Evolutionary conservation across 768 basidiomycete genomes (phyloP), one percentile per base, ranked within the genome.

Genomic region (Hysterangium stoloniferum): DNA sequence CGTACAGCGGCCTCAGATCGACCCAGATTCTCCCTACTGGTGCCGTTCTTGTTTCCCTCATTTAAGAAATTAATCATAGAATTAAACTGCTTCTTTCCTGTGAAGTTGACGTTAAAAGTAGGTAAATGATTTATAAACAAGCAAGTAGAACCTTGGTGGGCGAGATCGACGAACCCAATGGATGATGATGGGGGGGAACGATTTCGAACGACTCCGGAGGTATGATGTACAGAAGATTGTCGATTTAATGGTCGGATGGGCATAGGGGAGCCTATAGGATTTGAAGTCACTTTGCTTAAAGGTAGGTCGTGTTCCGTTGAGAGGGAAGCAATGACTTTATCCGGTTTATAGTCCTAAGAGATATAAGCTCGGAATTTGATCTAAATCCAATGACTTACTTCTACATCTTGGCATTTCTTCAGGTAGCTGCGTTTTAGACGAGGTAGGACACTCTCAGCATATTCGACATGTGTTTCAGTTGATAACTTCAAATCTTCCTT

Each of bases 401-500:
- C 93, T 6, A 86, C 82, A 57, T 93, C 90, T 43, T 83, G 79
- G 61, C 87, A 90, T 65, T 89, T 93, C 69, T 83, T 89, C 20
- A 78, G 65, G 62, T 96, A 96, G 35, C 74, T 67, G 44, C 79
- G 73, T 69, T 90, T 93, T 46, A 94, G 67, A 58, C 80, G 84
- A 1, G 92, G 92, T 7, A 94, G 71, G n/a, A 75, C 70, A 48
- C 73, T 79, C 61, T 90, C 88, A 9, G 82, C 81, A 61, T 82
- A 92, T 28, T 95, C 92, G 28, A 77, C 76, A 64, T 95, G 92
- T 29, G 84, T 79, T 48, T 66, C 57, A n/a, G 71, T 71, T 0
- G 91, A 88, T 7, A 80, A 80, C 64, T 90, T 92, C 49, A 94
- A 66, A 62, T 94, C 92, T 60, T 95, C 92, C 63, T 86, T 90